Conservation (phyloP, 164 flowering plant species). For the Amborella trichopoda region DNA sequence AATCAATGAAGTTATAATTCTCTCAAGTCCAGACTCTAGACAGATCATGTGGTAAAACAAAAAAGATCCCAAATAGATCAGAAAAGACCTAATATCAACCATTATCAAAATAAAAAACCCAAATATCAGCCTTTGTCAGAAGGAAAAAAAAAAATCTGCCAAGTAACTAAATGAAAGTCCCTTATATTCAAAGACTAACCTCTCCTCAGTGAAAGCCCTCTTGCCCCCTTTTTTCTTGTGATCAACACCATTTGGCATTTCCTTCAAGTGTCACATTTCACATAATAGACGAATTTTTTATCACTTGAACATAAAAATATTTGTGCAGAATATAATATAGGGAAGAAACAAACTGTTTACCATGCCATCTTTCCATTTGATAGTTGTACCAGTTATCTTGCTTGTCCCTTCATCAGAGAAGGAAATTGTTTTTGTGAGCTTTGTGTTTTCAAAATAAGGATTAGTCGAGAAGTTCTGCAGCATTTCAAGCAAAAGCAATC, state of each 20-base stretch:
- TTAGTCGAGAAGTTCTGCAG: slow-evolving; percentile 33
- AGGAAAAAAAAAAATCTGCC: too few species aligned
- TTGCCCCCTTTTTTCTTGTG: slow-evolving; percentile 37
- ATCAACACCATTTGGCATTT: slow-evolving; percentile 23
- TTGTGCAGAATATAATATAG: not conserved
- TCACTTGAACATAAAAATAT: not conserved
- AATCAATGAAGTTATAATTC: too few species aligned
- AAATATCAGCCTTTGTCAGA: too few species aligned
- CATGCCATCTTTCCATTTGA: slow-evolving; percentile 51
- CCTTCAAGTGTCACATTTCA: slow-evolving; percentile 16
- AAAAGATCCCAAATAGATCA: too few species aligned
- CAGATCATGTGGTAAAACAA: too few species aligned
- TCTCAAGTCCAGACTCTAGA: too few species aligned
- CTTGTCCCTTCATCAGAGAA: slow-evolving; percentile 36
- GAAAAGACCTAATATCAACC: too few species aligned
- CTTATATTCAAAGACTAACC: slow-evolving; percentile 18
- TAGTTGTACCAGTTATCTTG: slow-evolving; percentile 29
- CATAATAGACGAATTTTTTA: not conserved
- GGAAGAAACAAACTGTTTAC: too few species aligned
- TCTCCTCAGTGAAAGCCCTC: slow-evolving; percentile 23
- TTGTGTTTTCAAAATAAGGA: slow-evolving; percentile 37
- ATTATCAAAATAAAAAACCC: too few species aligned
- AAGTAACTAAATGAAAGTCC: too few species aligned
- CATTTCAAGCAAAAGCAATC: slow-evolving; percentile 3
- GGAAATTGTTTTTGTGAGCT: slow-evolving; percentile 30